Conservation (phyloP, 2,329 filamentous ascomycete genomes). For the Hypoxylon sp. region DNA sequence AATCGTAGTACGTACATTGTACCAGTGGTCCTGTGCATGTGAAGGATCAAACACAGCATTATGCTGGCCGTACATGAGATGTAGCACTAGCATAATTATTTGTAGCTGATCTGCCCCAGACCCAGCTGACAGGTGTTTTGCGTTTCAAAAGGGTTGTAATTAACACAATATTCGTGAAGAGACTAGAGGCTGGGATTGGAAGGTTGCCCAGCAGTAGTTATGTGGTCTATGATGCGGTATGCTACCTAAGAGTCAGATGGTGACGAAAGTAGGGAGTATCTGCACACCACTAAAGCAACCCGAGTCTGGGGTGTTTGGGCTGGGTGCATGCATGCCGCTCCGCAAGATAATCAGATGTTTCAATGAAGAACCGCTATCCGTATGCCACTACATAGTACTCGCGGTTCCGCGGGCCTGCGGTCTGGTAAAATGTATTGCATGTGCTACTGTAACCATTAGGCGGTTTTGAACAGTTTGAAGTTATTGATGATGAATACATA, state of each 20-base stretch:
- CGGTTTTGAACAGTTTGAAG: conserved; percentile 9
- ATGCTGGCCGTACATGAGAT: conserved; percentile 23
- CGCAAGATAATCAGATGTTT: conserved; percentile 46
- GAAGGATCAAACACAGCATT: conserved; percentile 42
- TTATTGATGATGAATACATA: conserved; percentile 9
- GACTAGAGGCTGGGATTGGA: conserved; percentile 32
- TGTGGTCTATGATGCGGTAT: conserved; percentile 28
- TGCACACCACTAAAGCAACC: conserved; percentile 41
- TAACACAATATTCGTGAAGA: conserved; percentile 37
- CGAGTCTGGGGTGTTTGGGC: conserved; percentile 23
- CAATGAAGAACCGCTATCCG: conserved; percentile 33
- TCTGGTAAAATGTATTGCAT: conserved; percentile 33
- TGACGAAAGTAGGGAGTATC: conserved; percentile 43
- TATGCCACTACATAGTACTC: conserved; percentile 32
- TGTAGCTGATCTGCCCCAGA: conserved; percentile 33
- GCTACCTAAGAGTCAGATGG: conserved; percentile 42
- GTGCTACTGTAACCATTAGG: conserved; percentile 38
- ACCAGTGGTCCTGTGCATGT: conserved; percentile 18
- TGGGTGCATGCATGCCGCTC: conserved; percentile 41
- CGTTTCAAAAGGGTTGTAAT: conserved; percentile 34
- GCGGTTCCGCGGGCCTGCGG: conserved; percentile 22
- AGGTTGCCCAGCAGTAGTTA: conserved; percentile 23
- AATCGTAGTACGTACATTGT: conserved; percentile 4
- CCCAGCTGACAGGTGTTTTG: conserved; percentile 32
- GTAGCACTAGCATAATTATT: conserved; percentile 31